phyloP scores from a whole-genome alignment of 164 flowering plant species.

The Warburgia ugandensis region DNA sequence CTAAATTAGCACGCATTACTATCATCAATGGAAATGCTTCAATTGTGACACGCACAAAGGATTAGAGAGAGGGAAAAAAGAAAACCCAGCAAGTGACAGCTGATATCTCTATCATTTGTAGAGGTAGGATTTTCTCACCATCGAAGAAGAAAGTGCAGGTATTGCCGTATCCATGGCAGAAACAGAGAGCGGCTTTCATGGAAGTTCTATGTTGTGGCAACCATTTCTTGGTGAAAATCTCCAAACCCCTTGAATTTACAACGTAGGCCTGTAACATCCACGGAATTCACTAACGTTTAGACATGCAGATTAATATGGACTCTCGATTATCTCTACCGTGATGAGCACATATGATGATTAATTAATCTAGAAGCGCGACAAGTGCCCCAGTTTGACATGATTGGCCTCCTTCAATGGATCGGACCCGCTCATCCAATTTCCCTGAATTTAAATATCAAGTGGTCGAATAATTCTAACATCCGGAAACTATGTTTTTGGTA shows the following conservation, averaged over 20 bases:
- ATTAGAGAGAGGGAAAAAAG: no score
- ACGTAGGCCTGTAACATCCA: slow-evolving; percentile 49
- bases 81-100: no score
- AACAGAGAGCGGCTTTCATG: slow-evolving; percentile 68
- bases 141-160: slow-evolving; percentile 96
- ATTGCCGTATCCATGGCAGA: slow-evolving; percentile 97
- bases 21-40: background rate
- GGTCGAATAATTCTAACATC: no score
- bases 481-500: no score
- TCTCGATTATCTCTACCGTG: background rate
- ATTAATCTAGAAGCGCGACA: no score
- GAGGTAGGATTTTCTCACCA: slow-evolving; percentile 44
- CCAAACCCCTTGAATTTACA: slow-evolving; percentile 79
- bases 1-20: background rate
- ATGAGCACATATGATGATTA: background rate
- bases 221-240: slow-evolving; percentile 87
- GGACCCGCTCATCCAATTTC: no score
- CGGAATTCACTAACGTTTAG: background rate
- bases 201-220: slow-evolving; percentile 46
- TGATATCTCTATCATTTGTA: background rate
- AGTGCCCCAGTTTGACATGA: no score
- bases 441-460: no score
- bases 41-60: background rate
- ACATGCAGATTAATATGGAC: background rate
- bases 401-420: no score